phyloP scores from a whole-genome alignment of 1,139 yeast species.

The Kluyveromyces marxianus region DNA sequence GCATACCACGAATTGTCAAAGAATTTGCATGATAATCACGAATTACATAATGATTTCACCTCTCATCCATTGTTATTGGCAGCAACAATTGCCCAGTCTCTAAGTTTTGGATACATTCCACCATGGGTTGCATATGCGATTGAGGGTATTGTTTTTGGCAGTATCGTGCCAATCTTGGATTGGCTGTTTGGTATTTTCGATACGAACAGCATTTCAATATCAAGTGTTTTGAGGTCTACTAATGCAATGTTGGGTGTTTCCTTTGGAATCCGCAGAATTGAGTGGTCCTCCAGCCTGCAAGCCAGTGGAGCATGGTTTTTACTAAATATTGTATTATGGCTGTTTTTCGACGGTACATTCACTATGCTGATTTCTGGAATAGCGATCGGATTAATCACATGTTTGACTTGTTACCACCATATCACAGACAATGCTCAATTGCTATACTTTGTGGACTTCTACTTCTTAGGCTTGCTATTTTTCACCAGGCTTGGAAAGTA shows the following conservation, averaged over 20 bases:
- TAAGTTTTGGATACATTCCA: conserved; percentile 23
- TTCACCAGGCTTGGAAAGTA: conserved; percentile 68
- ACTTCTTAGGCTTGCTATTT: conserved; percentile 60
- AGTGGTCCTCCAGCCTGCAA: conserved; percentile 72
- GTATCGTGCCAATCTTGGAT: conserved; percentile 57
- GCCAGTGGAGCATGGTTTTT: conserved; percentile 70
- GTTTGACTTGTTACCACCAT: conserved; percentile 33
- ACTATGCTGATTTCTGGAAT: conserved; percentile 53
- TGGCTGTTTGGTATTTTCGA: conserved; percentile 18
- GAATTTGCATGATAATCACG: conserved; percentile 45
- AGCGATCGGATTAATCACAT: conserved; percentile 34
- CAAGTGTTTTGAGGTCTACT: conserved; percentile 47
- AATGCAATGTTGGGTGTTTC: conserved; percentile 79
- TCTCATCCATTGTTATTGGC: conserved; percentile 31
- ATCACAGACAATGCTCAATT: conserved; percentile 22
- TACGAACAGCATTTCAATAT: conserved; percentile 30
- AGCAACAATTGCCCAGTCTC: conserved; percentile 18
- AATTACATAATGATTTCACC: conserved; percentile 31
- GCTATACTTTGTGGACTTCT: conserved; percentile 36
- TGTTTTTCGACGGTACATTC: conserved; percentile 65
- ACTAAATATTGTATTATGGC: conserved; percentile 75
- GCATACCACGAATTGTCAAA: conserved; percentile 44
- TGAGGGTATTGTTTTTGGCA: conserved; percentile 59
- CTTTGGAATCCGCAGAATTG: conserved; percentile 73
- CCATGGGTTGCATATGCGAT: conserved; percentile 36